Percentiles rank a stretch among this genome's conserved stretches.
phyloP scores from a whole-genome alignment of 768 basidiomycete genomes.

The Exidia glandulosa region DNA sequence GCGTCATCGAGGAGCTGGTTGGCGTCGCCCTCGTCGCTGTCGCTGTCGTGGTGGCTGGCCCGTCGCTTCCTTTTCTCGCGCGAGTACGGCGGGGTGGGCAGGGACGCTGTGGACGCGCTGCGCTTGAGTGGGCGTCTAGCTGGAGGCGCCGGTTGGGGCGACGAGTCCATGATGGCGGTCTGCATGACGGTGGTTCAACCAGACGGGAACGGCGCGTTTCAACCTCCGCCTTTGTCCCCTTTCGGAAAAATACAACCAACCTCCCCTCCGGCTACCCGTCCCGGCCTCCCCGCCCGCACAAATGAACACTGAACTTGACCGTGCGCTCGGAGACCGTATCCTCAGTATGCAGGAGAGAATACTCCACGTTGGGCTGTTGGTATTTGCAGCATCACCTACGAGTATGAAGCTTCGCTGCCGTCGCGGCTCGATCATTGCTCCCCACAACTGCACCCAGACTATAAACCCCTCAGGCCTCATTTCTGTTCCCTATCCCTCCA shows the following conservation, averaged over 20 bases:
- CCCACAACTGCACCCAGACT: too few relatives aligned
- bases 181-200: not conserved
- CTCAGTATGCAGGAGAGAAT: too few relatives aligned
- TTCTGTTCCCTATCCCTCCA: too few relatives aligned
- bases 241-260: not conserved
- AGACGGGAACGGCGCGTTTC: not conserved
- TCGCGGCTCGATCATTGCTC: too few relatives aligned
- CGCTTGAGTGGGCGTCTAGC: slow-evolving; percentile 38
- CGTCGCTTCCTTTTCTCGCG: slow-evolving; percentile 32
- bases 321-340: too few relatives aligned
- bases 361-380: too few relatives aligned
- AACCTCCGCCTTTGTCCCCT: not conserved
- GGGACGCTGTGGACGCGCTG: slow-evolving; percentile 49
- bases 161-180: not conserved
- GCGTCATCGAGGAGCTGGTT: not conserved
- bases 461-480: too few relatives aligned
- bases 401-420: too few relatives aligned
- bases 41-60: slow-evolving; percentile 12
- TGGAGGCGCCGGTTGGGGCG: slow-evolving; percentile 1
- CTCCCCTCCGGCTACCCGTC: too few relatives aligned
- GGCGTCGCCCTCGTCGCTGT: slow-evolving; percentile 7
- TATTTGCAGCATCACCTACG: too few relatives aligned
- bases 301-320: too few relatives aligned
- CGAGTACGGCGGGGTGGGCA: slow-evolving; percentile 59
- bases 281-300: too few relatives aligned